Evolutionary conservation across 2,329 filamentous ascomycete genomes (phyloP), one percentile per base, ranked within the genome.

Genomic region (Colletotrichum somersetense): DNA sequence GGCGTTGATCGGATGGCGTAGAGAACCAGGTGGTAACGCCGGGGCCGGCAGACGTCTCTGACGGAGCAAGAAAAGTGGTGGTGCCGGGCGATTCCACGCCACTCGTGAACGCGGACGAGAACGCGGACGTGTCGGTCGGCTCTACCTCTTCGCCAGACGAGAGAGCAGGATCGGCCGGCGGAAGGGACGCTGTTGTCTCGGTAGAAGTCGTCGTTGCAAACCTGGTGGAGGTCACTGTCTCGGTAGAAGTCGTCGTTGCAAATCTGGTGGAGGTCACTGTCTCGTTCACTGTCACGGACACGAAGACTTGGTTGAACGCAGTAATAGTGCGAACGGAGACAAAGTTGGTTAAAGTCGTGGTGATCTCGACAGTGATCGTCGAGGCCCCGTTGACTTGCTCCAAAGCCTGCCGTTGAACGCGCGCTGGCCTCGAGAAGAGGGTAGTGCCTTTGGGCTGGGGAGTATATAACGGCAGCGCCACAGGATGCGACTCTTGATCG

Each of bases 221-320:
- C 16, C 57, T 26, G n/a, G 73, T 76, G 12, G 65, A 72, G 12
- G 69, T 74, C 1, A 73, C 66, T 0, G 56, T 72, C 18, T 72
- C 74, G 0, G 57, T 11, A 3, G 30, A 55, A 14, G 66, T 57
- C 2, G 71, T 68, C 7, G 73, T 75, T 26, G 63, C 38, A 16
- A 71, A 65, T 12, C 57, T 26, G n/a, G 73, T 76, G 12, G 65
- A 72, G 12, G 69, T 74, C 1, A 73, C 66, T 0, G 56, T 72
- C 18, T 72, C 74, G 0, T 38, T 73, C 16, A 71, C 35, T 3
- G 74, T 75, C 11, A 71, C 56, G 10, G 74, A 73, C 0, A 75
- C 72, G 33, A 75, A 74, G 14, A 73, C 33, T n/a, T 71, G 73
- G 20, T 58, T 66, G 23, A 62, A 40, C 33, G 66, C 26, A 8